Evolutionary conservation across 2,329 filamentous ascomycete genomes (phyloP).

Genomic region (Penicillium sp.): DNA sequence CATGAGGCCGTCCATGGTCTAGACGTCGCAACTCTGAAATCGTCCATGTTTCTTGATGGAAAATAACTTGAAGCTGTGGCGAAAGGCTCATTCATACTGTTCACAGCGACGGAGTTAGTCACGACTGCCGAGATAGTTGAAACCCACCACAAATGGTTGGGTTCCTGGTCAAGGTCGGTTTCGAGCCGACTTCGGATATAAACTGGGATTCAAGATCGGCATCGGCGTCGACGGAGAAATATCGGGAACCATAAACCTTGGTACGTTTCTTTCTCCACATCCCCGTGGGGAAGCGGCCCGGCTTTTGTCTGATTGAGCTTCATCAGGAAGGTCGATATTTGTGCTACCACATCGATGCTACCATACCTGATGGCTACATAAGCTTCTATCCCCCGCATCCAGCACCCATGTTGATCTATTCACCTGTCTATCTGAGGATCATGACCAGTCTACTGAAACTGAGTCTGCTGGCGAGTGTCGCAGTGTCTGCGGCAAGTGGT

Average conservation of each 20-base stretch:
- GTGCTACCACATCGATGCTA: not conserved
- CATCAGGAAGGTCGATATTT: conserved; percentile 14
- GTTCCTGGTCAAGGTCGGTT: too few species aligned
- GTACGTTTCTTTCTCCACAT: conserved; percentile 1
- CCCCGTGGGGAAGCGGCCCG: conserved; percentile 12
- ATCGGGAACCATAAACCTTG: conserved; percentile 6
- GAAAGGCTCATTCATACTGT: too few species aligned
- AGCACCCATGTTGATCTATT: not conserved
- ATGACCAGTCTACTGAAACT: conserved; percentile 9
- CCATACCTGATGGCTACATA: not conserved
- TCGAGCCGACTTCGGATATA: too few species aligned
- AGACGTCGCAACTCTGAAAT: too few species aligned
- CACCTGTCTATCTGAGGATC: not conserved
- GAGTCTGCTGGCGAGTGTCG: conserved; percentile 2
- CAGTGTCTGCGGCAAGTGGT: conserved; percentile 2
- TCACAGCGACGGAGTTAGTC: too few species aligned
- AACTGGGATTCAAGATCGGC: not conserved
- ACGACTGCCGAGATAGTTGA: too few species aligned
- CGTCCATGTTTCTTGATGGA: too few species aligned
- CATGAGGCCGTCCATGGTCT: too few species aligned
- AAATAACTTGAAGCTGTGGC: too few species aligned
- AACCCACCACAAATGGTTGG: too few species aligned
- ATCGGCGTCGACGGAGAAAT: conserved; percentile 6
- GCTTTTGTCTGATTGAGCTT: conserved; percentile 2
- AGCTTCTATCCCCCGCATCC: not conserved